A percentile compares a stretch with the other conserved stretches of the same genome.
These are phyloP conservation scores for Russula griseocarnosa DNA, from an alignment of 768 basidiomycete genomes.

Conservation along the genomic window DNA sequence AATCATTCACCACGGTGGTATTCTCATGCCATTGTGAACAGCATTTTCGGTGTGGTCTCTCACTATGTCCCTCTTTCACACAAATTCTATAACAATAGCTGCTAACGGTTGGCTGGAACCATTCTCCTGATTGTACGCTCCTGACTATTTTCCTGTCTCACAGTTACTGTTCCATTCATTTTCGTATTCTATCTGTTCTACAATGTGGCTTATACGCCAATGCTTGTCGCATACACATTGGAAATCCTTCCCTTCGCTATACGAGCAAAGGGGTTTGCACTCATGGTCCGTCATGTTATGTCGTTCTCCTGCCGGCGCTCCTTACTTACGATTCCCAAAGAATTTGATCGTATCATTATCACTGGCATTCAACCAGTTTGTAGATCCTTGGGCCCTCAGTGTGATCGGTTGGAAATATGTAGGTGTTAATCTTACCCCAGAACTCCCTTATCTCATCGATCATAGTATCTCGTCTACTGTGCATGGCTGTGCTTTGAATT, in stretches of 20 bases:
- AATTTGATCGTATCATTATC: constrained; percentile 61
- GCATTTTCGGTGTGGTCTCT: constrained; percentile 58
- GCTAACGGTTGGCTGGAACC: constrained; percentile 32
- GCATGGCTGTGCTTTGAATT: constrained; percentile 64
- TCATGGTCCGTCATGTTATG: constrained; percentile 52
- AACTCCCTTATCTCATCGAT: constrained; percentile 22
- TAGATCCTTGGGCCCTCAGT: constrained; percentile 70
- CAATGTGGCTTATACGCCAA: constrained; percentile 74
- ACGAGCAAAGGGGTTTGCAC: constrained; percentile 73
- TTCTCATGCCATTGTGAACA: constrained; percentile 27
- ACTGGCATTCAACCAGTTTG: constrained; percentile 73
- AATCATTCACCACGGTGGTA: background rate
- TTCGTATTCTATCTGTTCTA: constrained; percentile 53
- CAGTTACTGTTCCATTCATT: constrained; percentile 63
- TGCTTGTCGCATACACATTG: constrained; percentile 57
- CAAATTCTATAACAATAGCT: constrained; percentile 33
- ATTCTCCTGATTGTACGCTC: background rate
- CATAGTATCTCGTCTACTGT: constrained; percentile 54
- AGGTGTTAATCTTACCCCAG: constrained; percentile 20
- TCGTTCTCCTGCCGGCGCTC: background rate
- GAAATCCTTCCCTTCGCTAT: constrained; percentile 80
- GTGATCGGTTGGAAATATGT: constrained; percentile 44
- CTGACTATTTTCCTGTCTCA: constrained; percentile 1
- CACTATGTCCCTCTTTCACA: constrained; percentile 40
- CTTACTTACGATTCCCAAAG: constrained; percentile 34